phyloP scores from a whole-genome alignment of 2,329 filamentous ascomycete species.

The Claviceps quebecensis region DNA sequence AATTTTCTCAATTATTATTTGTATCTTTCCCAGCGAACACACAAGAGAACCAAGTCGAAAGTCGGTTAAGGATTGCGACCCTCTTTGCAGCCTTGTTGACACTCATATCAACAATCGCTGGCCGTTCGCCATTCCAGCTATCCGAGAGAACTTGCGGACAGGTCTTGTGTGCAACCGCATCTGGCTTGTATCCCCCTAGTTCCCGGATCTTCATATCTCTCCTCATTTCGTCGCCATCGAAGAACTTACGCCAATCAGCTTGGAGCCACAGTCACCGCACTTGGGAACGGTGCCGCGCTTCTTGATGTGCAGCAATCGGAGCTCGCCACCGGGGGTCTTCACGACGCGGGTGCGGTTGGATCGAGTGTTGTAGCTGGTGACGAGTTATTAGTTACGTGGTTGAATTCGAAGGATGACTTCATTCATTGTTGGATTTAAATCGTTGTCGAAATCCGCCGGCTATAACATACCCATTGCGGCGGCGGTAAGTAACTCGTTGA shows the following conservation, averaged over 20 bases:
- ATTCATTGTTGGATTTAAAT: background rate
- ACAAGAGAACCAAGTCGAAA: too few species aligned
- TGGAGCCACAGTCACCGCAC: constrained; percentile 97
- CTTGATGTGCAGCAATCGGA: constrained; percentile 98
- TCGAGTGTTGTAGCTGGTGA: constrained; percentile 80
- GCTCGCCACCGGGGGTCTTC: constrained; percentile 92
- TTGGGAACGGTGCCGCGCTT: constrained; percentile 97
- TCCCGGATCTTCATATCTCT: background rate
- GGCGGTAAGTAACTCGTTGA: constrained; percentile 54
- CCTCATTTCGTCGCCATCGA: constrained; percentile 8
- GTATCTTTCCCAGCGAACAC: too few species aligned
- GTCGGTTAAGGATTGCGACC: too few species aligned
- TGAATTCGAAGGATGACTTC: background rate
- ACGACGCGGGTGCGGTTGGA: constrained; percentile 94
- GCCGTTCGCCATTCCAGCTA: background rate
- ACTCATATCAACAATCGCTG: background rate
- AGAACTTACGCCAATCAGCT: constrained; percentile 88
- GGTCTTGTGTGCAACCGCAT: background rate
- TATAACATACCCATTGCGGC: constrained; percentile 61
- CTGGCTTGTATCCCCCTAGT: background rate
- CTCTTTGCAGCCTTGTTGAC: too few species aligned
- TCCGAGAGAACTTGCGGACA: background rate
- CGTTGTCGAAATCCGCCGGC: background rate
- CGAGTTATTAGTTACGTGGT: constrained; percentile 2
- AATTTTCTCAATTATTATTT: background rate